Evolutionary conservation across 805 yeast genomes (phyloP).

Genomic region (Scheffersomyces lignosus): DNA sequence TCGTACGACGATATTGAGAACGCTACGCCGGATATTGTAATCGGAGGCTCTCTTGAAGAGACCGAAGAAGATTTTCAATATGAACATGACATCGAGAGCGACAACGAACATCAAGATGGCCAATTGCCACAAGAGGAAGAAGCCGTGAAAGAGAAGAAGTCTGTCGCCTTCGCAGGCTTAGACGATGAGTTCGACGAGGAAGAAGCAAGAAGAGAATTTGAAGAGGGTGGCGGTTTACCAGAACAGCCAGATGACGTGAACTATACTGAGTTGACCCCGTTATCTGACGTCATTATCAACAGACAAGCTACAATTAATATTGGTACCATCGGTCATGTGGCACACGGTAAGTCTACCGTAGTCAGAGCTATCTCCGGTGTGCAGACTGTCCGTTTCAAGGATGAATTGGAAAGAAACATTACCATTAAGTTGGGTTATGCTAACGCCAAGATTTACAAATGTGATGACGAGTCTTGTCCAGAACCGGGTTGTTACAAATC

Average conservation of each 20-base stretch:
- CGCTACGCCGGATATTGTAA: slow-evolving; percentile 82
- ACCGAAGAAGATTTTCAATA: slow-evolving; percentile 46
- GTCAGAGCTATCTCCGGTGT: slow-evolving; percentile 97
- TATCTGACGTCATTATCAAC: slow-evolving; percentile 92
- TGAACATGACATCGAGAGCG: slow-evolving; percentile 50
- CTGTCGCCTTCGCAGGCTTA: slow-evolving; percentile 78
- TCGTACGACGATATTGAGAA: slow-evolving; percentile 77
- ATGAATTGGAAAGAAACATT: slow-evolving; percentile 97
- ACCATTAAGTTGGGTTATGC: slow-evolving; percentile 99
- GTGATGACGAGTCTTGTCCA: slow-evolving; percentile 81
- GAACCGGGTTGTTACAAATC: slow-evolving; percentile 95
- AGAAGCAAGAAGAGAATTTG: slow-evolving; percentile 78
- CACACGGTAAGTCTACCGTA: slow-evolving; percentile 92
- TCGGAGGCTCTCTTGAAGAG: slow-evolving; percentile 51
- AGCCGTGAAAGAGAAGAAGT: slow-evolving; percentile 50
- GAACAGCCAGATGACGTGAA: slow-evolving; percentile 93
- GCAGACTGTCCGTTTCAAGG: slow-evolving; percentile 98
- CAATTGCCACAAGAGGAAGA: slow-evolving; percentile 40
- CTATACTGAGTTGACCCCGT: slow-evolving; percentile 75
- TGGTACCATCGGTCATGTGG: slow-evolving; percentile 96
- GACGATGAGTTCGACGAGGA: slow-evolving; percentile 75
- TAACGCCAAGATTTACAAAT: slow-evolving; percentile 95
- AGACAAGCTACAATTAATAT: slow-evolving; percentile 99
- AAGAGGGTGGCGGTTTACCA: slow-evolving; percentile 98
- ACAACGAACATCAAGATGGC: slow-evolving; percentile 43